A percentile compares a stretch with the other conserved stretches of the same genome.
Evolutionary conservation across 169 alveolate species (phyloP).

Genomic region (Eimeria maxima): DNA sequence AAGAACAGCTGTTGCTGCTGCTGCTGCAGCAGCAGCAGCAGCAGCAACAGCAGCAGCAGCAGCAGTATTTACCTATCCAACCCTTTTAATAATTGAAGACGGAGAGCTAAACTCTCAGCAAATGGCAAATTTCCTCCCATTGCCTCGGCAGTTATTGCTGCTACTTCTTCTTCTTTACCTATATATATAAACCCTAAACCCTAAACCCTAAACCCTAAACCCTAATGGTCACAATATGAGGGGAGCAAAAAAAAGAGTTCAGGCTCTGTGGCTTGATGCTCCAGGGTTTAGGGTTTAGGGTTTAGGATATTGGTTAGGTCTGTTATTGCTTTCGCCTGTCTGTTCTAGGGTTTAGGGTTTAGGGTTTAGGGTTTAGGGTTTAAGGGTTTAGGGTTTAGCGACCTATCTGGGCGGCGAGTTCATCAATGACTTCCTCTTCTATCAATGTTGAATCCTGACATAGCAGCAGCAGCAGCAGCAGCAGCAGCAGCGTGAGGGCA

Average conservation of each 20-base stretch:
- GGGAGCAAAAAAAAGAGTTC: background rate
- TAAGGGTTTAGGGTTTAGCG: background rate
- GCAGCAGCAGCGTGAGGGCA: slow-evolving; percentile 49
- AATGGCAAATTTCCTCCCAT: slow-evolving; percentile 1
- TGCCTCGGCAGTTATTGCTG: slow-evolving; percentile 13
- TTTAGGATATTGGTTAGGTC: background rate
- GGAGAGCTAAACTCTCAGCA: background rate
- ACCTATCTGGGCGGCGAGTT: slow-evolving; percentile 38
- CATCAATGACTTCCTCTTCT: slow-evolving; percentile 65
- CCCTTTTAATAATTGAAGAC: background rate
- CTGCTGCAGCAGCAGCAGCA: slow-evolving; percentile 4
- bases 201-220: slow-evolving; percentile 37
- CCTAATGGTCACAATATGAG: background rate
- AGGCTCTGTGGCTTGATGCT: background rate
- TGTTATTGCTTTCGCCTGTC: background rate
- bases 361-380: slow-evolving; percentile 4
- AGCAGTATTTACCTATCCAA: background rate
- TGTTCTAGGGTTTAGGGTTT: background rate
- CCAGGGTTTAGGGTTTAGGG: background rate
- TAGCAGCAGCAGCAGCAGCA: slow-evolving; percentile 19
- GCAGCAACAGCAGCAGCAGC: slow-evolving; percentile 24
- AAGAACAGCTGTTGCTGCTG: no score
- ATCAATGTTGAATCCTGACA: slow-evolving; percentile 54
- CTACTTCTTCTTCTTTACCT: slow-evolving; percentile 12
- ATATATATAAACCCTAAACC: slow-evolving; percentile 17